Conservation (phyloP, 176 grass and related monocot genomes). For the Eragrostis curvula region DNA sequence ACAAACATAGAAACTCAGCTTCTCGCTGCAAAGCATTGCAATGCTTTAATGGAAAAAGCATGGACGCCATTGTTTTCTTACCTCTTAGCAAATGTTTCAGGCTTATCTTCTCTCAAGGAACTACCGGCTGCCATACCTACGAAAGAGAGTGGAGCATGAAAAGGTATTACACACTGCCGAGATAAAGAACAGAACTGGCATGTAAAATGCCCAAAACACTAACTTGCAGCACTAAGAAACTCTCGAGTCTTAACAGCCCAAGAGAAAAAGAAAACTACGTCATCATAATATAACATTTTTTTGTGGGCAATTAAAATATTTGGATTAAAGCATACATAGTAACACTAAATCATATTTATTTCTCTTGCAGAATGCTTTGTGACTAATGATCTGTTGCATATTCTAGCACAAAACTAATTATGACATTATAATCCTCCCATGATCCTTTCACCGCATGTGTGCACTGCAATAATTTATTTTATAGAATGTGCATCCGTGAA, state of each 20-base stretch:
- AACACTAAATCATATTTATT: not conserved
- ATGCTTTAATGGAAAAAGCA: not conserved
- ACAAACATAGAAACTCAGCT: not conserved
- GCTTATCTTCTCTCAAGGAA: constrained; percentile 67
- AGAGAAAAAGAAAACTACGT: not conserved
- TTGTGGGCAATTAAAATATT: constrained; percentile 1
- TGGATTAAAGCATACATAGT: constrained; percentile 13
- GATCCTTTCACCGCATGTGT: constrained; percentile 25
- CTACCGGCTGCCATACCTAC: constrained; percentile 49
- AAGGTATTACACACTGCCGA: not conserved
- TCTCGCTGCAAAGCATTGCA: not conserved
- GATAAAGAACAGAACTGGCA: not conserved
- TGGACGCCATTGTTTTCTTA: constrained; percentile 26
- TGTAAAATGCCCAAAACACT: not conserved
- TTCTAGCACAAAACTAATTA: not conserved
- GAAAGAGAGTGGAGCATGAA: not conserved
- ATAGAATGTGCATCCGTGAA: not conserved
- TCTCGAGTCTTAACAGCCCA: not conserved
- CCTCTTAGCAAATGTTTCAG: constrained; percentile 82
- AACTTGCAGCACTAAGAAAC: not conserved
- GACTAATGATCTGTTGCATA: not conserved
- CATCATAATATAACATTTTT: not conserved
- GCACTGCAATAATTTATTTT: not conserved
- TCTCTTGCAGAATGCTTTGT: not conserved
- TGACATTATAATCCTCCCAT: not conserved